A percentile compares a stretch with the other conserved stretches of the same genome.
phyloP scores from a whole-genome alignment of 2,329 filamentous ascomycete genomes.

The Aureobasidium sp. region DNA sequence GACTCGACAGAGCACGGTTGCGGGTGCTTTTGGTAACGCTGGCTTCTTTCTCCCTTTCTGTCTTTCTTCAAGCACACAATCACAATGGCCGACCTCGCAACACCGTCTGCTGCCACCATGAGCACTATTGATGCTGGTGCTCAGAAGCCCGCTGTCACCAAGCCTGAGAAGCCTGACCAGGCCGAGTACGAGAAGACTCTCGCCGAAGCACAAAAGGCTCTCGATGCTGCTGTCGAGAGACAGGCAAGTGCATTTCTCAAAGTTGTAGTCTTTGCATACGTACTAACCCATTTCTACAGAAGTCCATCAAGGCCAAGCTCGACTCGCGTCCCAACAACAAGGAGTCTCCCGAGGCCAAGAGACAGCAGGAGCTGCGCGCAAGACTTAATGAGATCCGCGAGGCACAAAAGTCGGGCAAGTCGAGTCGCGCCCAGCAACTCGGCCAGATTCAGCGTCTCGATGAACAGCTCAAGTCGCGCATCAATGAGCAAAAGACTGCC shows the following conservation, averaged over 20 bases:
- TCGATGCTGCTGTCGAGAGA: slow-evolving; percentile 67
- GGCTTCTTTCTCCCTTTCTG: slow-evolving; percentile 8
- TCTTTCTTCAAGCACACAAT: neutral
- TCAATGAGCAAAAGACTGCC: slow-evolving; percentile 79
- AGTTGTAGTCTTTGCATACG: neutral
- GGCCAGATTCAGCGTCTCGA: slow-evolving; percentile 92
- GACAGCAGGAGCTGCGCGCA: slow-evolving; percentile 74
- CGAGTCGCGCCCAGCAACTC: slow-evolving; percentile 65
- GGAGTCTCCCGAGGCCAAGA: slow-evolving; percentile 72
- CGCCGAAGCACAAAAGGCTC: slow-evolving; percentile 77
- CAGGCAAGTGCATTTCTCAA: slow-evolving; percentile 43
- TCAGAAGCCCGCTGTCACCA: slow-evolving; percentile 37
- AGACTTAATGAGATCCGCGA: slow-evolving; percentile 78
- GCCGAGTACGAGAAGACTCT: slow-evolving; percentile 72
- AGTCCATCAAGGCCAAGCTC: slow-evolving; percentile 79
- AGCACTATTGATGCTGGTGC: slow-evolving; percentile 28
- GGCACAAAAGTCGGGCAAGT: slow-evolving; percentile 84
- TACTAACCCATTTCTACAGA: slow-evolving; percentile 46
- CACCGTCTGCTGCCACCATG: slow-evolving; percentile 30
- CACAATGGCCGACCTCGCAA: slow-evolving; percentile 31
- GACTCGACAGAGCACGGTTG: neutral
- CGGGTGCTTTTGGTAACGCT: slow-evolving; percentile 1
- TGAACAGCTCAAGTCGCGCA: slow-evolving; percentile 76
- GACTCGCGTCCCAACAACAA: slow-evolving; percentile 79
- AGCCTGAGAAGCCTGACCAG: slow-evolving; percentile 83